Evolutionary conservation across 176 grass and related monocot species (phyloP).

Genomic region (maize (Zea mays)): DNA sequence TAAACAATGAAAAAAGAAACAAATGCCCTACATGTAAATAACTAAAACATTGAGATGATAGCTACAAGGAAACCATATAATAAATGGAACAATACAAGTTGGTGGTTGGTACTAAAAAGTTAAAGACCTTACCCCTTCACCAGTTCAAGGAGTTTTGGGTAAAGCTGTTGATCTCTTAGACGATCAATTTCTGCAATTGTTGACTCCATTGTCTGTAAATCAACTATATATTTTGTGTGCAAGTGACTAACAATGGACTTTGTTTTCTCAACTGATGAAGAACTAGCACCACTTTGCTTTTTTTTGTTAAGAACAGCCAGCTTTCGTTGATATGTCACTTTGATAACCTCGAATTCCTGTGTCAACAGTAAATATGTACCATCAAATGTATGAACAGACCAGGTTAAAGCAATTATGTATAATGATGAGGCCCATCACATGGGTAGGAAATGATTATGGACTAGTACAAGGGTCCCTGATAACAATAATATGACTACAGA

Average conservation of each 20-base stretch:
- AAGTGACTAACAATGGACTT: constrained; percentile 72
- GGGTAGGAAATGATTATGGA: neutral
- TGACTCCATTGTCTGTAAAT: constrained; percentile 79
- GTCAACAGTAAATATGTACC: neutral
- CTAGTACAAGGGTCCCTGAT: constrained; percentile 4
- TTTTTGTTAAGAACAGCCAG: constrained; percentile 70
- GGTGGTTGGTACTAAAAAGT: constrained; percentile 7
- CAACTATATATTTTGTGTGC: constrained; percentile 82
- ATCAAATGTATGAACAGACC: neutral
- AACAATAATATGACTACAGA: constrained; percentile 29
- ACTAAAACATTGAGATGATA: constrained; percentile 11
- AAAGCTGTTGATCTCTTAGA: constrained; percentile 78
- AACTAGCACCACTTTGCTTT: constrained; percentile 58
- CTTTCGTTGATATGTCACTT: constrained; percentile 76
- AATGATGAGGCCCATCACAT: constrained; percentile 13
- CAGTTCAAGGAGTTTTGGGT: constrained; percentile 77
- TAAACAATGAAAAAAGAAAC: neutral
- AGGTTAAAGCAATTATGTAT: neutral
- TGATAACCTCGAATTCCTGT: constrained; percentile 85
- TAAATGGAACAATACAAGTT: constrained; percentile 3
- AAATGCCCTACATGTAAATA: neutral
- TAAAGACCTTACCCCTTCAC: constrained; percentile 62
- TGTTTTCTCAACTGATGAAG: constrained; percentile 67
- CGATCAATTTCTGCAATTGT: constrained; percentile 81
- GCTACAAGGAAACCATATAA: constrained; percentile 1